A percentile compares a stretch with the other conserved stretches of the same genome.
phyloP scores from a whole-genome alignment of 164 flowering plant species.

The Kingdonia uniflora region DNA sequence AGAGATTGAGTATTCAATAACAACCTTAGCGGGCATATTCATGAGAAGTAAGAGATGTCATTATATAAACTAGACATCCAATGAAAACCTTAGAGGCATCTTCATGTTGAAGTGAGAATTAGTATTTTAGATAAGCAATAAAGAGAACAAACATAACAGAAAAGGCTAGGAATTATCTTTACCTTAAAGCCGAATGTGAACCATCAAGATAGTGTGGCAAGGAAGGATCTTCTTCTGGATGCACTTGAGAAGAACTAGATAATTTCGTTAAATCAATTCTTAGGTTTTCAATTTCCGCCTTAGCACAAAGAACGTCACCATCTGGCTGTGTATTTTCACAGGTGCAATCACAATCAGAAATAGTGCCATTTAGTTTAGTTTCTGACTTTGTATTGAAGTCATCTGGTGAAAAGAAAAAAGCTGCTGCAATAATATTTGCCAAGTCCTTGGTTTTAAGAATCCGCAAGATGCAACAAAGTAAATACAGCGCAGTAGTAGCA shows the following conservation, averaged over 20 bases:
- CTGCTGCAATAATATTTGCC: constrained; percentile 73
- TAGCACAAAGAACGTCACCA: constrained; percentile 8
- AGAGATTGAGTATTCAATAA: too few species aligned
- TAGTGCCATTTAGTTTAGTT: constrained; percentile 46
- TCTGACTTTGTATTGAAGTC: constrained; percentile 31
- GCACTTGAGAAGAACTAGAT: constrained; percentile 26
- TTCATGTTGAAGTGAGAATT: too few species aligned
- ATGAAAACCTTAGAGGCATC: too few species aligned
- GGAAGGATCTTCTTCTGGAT: constrained; percentile 17
- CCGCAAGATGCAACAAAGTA: constrained; percentile 91
- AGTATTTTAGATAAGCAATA: too few species aligned
- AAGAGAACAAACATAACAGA: too few species aligned
- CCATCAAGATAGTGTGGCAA: constrained; percentile 14
- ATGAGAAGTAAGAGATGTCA: too few species aligned
- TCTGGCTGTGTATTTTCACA: constrained; percentile 21
- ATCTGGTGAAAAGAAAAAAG: constrained; percentile 57
- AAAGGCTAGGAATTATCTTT: too few species aligned
- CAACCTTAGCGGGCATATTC: too few species aligned
- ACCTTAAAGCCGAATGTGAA: constrained; percentile 45
- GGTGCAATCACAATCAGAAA: constrained; percentile 15
- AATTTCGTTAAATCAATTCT: constrained; percentile 16
- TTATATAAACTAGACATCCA: too few species aligned
- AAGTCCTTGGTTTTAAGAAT: constrained; percentile 89
- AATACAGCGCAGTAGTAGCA: constrained; percentile 65
- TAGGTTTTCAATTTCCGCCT: constrained; percentile 16